Evolutionary conservation across 2,329 filamentous ascomycete species (phyloP).

Genomic region (Colletotrichum ledebouriae): DNA sequence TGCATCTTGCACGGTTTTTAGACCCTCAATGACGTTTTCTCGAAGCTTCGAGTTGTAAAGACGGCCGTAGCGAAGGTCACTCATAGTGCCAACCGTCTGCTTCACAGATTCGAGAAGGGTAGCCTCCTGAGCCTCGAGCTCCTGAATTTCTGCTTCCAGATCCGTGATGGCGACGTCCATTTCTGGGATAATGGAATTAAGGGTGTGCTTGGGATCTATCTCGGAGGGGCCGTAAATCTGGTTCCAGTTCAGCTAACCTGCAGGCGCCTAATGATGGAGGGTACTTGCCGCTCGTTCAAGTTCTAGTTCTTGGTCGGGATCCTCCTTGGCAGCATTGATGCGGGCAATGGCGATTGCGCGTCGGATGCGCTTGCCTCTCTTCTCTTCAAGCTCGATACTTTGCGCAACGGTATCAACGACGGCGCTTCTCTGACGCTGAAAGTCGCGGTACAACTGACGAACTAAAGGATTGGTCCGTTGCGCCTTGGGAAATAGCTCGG

Average conservation of each 20-base stretch:
- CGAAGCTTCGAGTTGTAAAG: slow-evolving; percentile 74
- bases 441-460: slow-evolving; percentile 80
- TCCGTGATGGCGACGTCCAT: slow-evolving; percentile 76
- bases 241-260: slow-evolving; percentile 14
- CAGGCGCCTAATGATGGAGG: background rate
- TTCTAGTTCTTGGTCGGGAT: slow-evolving; percentile 73
- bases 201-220: slow-evolving; percentile 68
- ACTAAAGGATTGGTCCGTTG: slow-evolving; percentile 76
- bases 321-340: slow-evolving; percentile 65
- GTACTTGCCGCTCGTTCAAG: slow-evolving; percentile 69
- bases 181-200: slow-evolving; percentile 74
- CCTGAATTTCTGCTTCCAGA: slow-evolving; percentile 76
- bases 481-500: slow-evolving; percentile 78
- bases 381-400: slow-evolving; percentile 76
- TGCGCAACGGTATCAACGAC: slow-evolving; percentile 75
- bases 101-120: slow-evolving; percentile 71
- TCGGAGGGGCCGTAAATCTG: slow-evolving; percentile 71
- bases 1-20: slow-evolving; percentile 73
- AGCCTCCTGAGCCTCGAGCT: slow-evolving; percentile 74
- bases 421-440: slow-evolving; percentile 79
- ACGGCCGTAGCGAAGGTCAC: slow-evolving; percentile 85
- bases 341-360: slow-evolving; percentile 68
- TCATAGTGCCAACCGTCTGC: slow-evolving; percentile 78
- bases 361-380: slow-evolving; percentile 69
- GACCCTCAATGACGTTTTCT: slow-evolving; percentile 76